Evolutionary conservation across 257 asterid genomes (phyloP), one percentile per base, ranked within the genome.

Genomic region (Forsythia suspensa): DNA sequence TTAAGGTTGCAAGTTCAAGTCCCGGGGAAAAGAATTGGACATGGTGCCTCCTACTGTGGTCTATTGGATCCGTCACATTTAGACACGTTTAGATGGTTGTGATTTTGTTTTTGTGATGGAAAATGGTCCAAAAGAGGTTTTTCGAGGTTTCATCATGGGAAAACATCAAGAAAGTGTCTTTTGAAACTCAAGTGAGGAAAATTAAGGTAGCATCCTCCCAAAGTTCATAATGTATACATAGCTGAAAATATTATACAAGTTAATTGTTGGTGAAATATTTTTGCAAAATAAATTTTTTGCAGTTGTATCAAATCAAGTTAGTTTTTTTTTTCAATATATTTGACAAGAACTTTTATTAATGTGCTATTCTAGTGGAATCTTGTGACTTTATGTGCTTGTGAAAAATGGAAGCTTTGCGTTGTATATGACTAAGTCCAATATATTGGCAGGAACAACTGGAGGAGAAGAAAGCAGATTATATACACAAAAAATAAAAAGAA

Each of bases 91-190:
- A 24, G 38, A 63, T 63, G 39, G 15, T 15, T 24, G 18, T 24
- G 40, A 63, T 29, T 3, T 9, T 24, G 8, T n/a, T 6, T 59
- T 59, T 59, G 20, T n/a, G 34, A 59, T 20, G 70, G 52, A 40
- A 15, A 69, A 94, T n/a, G 87, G 94, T 97, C 2, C 91, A 92
- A 36, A 94, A 91, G 89, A 87, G 88, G 87, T 75, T 92, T 7
- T 79, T 93, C 4, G 96, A 91, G 4, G 91, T 94, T 59, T 10
- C 83, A 21, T 77, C 97, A 36, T 94, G 97, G 98, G 97, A 94
- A 52, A 94, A 91, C 88, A 87, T 81, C 81, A 86, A 90, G 88
- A 91, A 80, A 83, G 98, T 97, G 41, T 71, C 90, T 63, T 77
- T 88, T 46, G 97, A 92, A 81, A 88, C 91, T 82, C 48, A 91